A percentile compares a stretch with the other conserved stretches of the same genome.
Evolutionary conservation across 1,284 basidiomycete genomes (phyloP).

Genomic region (Schizophyllum amplum): DNA sequence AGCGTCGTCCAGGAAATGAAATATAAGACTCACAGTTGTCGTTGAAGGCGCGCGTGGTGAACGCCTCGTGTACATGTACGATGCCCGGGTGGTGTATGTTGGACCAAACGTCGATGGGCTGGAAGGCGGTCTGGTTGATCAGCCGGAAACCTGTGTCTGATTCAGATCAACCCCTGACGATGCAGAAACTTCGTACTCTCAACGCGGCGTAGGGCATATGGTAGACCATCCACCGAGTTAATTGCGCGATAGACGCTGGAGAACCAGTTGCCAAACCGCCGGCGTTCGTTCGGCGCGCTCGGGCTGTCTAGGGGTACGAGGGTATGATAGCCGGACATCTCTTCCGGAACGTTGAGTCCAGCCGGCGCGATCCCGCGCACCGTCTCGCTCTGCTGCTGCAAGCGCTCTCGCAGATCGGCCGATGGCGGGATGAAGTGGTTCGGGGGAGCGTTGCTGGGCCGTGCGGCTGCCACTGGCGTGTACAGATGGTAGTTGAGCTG

Average conservation of each 20-base stretch:
- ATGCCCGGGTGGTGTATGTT: slow-evolving; percentile 84
- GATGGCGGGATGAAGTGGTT: slow-evolving; percentile 42
- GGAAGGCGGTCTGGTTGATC: slow-evolving; percentile 76
- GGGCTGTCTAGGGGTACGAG: slow-evolving; percentile 70
- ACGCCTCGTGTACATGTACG: slow-evolving; percentile 84
- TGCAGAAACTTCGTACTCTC: slow-evolving; percentile 56
- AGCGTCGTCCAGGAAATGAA: neutral
- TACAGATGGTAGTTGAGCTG: slow-evolving; percentile 93
- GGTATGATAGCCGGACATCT: slow-evolving; percentile 88
- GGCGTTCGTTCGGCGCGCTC: slow-evolving; percentile 36
- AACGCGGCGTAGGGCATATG: slow-evolving; percentile 76
- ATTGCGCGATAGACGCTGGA: slow-evolving; percentile 81
- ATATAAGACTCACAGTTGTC: slow-evolving; percentile 69
- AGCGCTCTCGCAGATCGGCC: slow-evolving; percentile 60
- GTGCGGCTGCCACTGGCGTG: slow-evolving; percentile 44
- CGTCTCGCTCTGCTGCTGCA: slow-evolving; percentile 79
- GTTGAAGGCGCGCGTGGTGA: slow-evolving; percentile 90
- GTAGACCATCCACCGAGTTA: slow-evolving; percentile 69
- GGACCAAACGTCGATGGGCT: slow-evolving; percentile 83
- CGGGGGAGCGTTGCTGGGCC: neutral
- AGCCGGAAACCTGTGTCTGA: slow-evolving; percentile 69
- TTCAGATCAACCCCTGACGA: slow-evolving; percentile 4
- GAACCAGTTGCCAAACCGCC: slow-evolving; percentile 71
- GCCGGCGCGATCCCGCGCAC: slow-evolving; percentile 33
- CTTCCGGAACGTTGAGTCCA: slow-evolving; percentile 69